These are phyloP conservation scores for Phytophthora brassicae DNA, from an alignment of 352 stramenopile genomes.

Conservation along the genomic window DNA sequence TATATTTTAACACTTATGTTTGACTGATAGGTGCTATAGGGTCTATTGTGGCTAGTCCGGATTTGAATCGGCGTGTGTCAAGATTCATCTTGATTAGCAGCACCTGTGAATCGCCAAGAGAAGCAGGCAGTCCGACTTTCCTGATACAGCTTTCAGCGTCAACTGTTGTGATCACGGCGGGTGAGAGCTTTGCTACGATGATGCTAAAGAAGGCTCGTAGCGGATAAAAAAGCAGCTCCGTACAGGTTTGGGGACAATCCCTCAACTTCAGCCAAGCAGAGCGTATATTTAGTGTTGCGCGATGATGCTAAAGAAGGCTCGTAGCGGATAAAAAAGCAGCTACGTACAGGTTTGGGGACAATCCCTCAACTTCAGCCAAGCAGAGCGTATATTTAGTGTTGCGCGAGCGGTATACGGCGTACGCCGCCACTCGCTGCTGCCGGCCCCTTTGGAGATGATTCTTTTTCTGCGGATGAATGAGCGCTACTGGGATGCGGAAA, in stretches of 20 bases:
- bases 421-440: too few relatives aligned
- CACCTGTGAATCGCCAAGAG: slow-evolving; percentile 10
- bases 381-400: slow-evolving; percentile 7
- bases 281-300: too few relatives aligned
- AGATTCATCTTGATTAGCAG: slow-evolving; percentile 4
- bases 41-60: not conserved
- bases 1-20: too few relatives aligned
- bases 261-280: slow-evolving; percentile 2
- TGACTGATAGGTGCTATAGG: too few relatives aligned
- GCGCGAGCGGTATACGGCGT: too few relatives aligned
- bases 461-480: too few relatives aligned
- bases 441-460: too few relatives aligned
- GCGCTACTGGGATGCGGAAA: too few relatives aligned
- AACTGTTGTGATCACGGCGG: too few relatives aligned
- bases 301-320: too few relatives aligned
- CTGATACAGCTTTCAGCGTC: too few relatives aligned
- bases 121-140: slow-evolving; percentile 1
- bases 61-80: slow-evolving; percentile 7
- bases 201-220: slow-evolving; percentile 2
- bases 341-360: slow-evolving; percentile 1
- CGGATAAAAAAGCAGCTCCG: not conserved
- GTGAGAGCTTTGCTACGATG: not conserved
- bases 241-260: not conserved
- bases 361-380: slow-evolving; percentile 3
- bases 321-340: not conserved